phyloP scores from a whole-genome alignment of 768 basidiomycete genomes.

The Leccinum barrowsii region DNA sequence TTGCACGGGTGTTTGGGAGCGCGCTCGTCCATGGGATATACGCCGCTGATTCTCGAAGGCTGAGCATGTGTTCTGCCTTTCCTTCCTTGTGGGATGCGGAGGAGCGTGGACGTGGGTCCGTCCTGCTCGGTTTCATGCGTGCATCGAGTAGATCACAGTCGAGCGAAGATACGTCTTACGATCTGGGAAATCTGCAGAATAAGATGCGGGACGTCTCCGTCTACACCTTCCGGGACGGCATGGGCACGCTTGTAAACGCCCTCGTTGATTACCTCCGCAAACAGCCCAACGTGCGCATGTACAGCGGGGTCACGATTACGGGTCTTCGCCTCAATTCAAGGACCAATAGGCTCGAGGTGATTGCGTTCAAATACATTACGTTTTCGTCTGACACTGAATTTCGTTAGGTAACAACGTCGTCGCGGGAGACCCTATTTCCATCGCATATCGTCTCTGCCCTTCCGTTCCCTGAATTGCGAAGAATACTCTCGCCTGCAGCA shows the following conservation, averaged over 20 bases:
- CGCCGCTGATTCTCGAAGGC: constrained; percentile 71
- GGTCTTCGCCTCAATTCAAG: constrained; percentile 32
- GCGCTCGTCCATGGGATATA: constrained; percentile 93
- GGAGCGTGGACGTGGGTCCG: constrained; percentile 62
- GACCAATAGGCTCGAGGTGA: constrained; percentile 45
- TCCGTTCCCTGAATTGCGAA: constrained; percentile 52
- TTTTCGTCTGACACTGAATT: constrained; percentile 1
- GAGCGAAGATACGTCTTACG: constrained; percentile 31
- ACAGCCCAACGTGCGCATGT: constrained; percentile 57
- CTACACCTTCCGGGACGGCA: constrained; percentile 78
- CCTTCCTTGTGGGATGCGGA: constrained; percentile 70
- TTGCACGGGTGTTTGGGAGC: constrained; percentile 74
- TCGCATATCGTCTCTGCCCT: constrained; percentile 79
- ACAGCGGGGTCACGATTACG: constrained; percentile 39
- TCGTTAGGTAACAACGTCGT: constrained; percentile 33
- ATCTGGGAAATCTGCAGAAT: constrained; percentile 45
- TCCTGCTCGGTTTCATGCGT: constrained; percentile 56
- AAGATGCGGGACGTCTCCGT: constrained; percentile 63
- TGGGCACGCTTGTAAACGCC: constrained; percentile 60
- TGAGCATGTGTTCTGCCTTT: constrained; percentile 79
- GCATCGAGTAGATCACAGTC: constrained; percentile 11
- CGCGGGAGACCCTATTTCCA: constrained; percentile 36
- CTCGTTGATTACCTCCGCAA: constrained; percentile 46
- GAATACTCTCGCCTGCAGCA: constrained; percentile 38
- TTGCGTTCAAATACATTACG: constrained; percentile 1